phyloP scores from a whole-genome alignment of 2,329 filamentous ascomycete genomes.

The Penicillium griseofulvum region DNA sequence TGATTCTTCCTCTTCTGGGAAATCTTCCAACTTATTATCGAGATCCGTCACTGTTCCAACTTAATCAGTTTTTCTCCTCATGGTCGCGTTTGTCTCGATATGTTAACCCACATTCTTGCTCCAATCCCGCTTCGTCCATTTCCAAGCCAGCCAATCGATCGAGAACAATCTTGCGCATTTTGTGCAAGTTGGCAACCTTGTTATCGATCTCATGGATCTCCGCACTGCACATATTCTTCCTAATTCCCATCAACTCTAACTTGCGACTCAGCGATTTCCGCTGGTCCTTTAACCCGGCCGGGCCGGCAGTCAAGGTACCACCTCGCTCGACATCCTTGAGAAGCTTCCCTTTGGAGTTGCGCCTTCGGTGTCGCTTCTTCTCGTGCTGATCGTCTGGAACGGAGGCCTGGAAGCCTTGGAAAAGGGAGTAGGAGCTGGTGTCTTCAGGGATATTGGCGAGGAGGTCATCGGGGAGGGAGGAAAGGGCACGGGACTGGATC shows the following conservation, averaged over 20 bases:
- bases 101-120: constrained; percentile 71
- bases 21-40: constrained; percentile 61
- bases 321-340: constrained; percentile 61
- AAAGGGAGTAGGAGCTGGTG: constrained; percentile 83
- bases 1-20: constrained; percentile 50
- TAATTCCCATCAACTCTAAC: constrained; percentile 83
- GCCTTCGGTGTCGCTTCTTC: constrained; percentile 66
- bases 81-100: not conserved
- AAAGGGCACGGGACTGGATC: constrained; percentile 89
- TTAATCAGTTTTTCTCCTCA: constrained; percentile 5
- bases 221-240: constrained; percentile 96
- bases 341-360: constrained; percentile 71
- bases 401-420: constrained; percentile 92
- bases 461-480: constrained; percentile 85
- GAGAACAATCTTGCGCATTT: constrained; percentile 87
- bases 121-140: constrained; percentile 83
- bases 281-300: constrained; percentile 75
- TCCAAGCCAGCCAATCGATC: constrained; percentile 83
- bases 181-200: constrained; percentile 89
- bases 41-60: constrained; percentile 51
- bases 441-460: constrained; percentile 84
- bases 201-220: constrained; percentile 96
- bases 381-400: constrained; percentile 67
- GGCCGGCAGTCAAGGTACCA: constrained; percentile 57
- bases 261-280: constrained; percentile 76